A percentile compares a stretch with the other conserved stretches of the same genome.
These are phyloP conservation scores for Hymenoscyphus occultus DNA, from an alignment of 2,329 filamentous ascomycete species.

Conservation along the genomic window DNA sequence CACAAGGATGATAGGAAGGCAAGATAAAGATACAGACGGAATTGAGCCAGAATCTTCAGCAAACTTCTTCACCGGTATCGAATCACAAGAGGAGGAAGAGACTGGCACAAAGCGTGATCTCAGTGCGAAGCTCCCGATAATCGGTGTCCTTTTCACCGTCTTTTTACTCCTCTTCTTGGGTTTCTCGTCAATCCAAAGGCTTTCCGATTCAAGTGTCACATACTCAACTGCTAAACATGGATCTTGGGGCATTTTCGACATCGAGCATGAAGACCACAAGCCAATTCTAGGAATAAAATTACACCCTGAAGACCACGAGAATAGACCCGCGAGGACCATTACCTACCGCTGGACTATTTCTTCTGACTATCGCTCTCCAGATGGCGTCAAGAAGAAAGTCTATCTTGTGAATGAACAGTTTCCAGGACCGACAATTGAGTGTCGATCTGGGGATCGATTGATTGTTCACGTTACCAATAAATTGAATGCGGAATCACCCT, in stretches of 20 bases:
- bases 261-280: not conserved
- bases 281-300: conserved; percentile 31
- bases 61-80: not conserved
- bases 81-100: not conserved
- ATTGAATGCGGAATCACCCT: conserved; percentile 45
- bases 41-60: not conserved
- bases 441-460: conserved; percentile 45
- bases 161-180: conserved; percentile 9
- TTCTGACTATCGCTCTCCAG: conserved; percentile 40
- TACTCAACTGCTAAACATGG: not conserved
- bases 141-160: conserved; percentile 13
- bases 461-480: conserved; percentile 50
- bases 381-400: conserved; percentile 49
- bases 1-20: not conserved
- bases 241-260: not conserved
- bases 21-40: not conserved
- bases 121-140: conserved; percentile 14
- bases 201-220: not conserved
- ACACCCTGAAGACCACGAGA: conserved; percentile 43
- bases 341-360: conserved; percentile 43
- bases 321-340: conserved; percentile 37
- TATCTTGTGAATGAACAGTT: conserved; percentile 50
- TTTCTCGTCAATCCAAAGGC: not conserved
- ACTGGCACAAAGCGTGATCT: not conserved
- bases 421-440: conserved; percentile 46